Evolutionary conservation across 2,329 filamentous ascomycete genomes (phyloP), one percentile per base, ranked within the genome.

Genomic region (Trichoderma sp.): DNA sequence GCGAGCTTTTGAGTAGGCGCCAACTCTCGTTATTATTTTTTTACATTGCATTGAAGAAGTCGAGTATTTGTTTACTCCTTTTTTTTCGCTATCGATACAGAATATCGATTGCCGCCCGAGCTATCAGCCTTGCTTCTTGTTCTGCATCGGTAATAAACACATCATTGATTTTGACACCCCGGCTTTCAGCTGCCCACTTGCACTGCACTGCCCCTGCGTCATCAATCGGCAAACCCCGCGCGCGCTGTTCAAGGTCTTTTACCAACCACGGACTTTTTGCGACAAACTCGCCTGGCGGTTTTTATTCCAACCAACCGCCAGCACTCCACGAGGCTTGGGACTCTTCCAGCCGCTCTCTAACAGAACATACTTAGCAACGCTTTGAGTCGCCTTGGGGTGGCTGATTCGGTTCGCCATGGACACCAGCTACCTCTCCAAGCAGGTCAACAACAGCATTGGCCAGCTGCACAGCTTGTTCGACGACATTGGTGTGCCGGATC

Each of bases 391-490:
- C 69, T 73, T 8, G 68, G 35, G 45, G 75, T 71, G 75, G 60
- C 67, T 63, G 63, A 35, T 45, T 38, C 24, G 31, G 62, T 67
- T 76, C 76, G 77, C 74, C 80, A 97, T 98, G 92, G 95, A 98
- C 86, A 95, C 95, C 76, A 94, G 94, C 84, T 97, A 97, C 85
- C 89, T 98, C 83, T 94, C 95, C 80, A 95, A 97, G 84, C 97
- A 98, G 90, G 94, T 99, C 86, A 97, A 95, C 79, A 95, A 91
- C 81, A 98, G 98, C 82, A 95, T 98, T 83, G 91, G 91, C 84
- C 95, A 98, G 85, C 90, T 99, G 77, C 96, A 98, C 85, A 94
- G 93, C 78, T 90, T 98, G 75, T 99, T 98, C 82, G 97, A 99
- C 84, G 96, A 99, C 83, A 99, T 99, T 81, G 97, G 97, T 76